Percentiles rank a stretch among this genome's conserved stretches.
These are phyloP conservation scores for Fusarium tupiense DNA, from an alignment of 2,329 filamentous ascomycete species.

Conservation along the genomic window DNA sequence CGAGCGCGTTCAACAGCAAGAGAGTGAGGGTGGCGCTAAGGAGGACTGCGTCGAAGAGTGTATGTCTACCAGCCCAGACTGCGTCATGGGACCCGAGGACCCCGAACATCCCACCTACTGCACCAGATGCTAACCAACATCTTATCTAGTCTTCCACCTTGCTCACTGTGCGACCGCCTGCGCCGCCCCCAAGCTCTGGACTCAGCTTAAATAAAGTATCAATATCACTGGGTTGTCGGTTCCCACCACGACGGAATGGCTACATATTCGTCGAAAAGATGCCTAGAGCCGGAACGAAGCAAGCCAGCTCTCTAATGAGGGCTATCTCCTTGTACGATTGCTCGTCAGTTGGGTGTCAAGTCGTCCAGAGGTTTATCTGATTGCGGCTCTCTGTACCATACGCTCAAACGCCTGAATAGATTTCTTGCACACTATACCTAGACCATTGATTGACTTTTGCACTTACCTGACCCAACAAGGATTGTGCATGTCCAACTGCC, in stretches of 20 bases:
- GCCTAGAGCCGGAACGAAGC: constrained; percentile 38
- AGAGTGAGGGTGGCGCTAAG: constrained; percentile 76
- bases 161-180: constrained; percentile 93
- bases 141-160: constrained; percentile 92
- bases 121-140: constrained; percentile 24
- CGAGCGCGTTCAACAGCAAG: constrained; percentile 78
- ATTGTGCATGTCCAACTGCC: neutral
- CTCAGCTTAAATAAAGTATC: constrained; percentile 81
- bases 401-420: constrained; percentile 47
- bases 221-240: constrained; percentile 25
- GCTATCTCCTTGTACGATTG: constrained; percentile 39
- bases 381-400: constrained; percentile 45
- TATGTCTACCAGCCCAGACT: constrained; percentile 57
- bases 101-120: neutral
- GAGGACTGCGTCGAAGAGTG: constrained; percentile 99
- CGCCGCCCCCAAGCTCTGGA: constrained; percentile 96
- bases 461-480: neutral
- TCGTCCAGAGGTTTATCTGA: constrained; percentile 29
- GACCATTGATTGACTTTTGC: constrained; percentile 11
- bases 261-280: constrained; percentile 39
- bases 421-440: constrained; percentile 35
- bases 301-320: constrained; percentile 25
- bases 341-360: constrained; percentile 36
- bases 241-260: constrained; percentile 36
- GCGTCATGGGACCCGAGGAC: constrained; percentile 10